phyloP scores from a whole-genome alignment of 805 yeast genomes.

The Teunomyces pallodes region DNA sequence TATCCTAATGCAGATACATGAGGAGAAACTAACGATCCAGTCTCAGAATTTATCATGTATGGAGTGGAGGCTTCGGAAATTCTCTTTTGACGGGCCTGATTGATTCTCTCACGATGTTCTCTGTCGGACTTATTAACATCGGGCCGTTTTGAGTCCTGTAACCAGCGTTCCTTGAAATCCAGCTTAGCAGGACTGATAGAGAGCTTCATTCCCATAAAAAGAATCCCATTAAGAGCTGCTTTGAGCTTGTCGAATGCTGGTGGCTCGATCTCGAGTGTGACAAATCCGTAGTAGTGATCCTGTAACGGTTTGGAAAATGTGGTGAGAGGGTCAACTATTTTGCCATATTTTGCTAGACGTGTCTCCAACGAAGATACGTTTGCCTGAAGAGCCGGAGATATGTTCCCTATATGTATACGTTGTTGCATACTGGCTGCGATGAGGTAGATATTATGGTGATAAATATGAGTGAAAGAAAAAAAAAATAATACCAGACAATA shows the following conservation, averaged over 20 bases:
- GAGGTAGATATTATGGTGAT: background rate
- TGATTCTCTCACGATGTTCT: slow-evolving; percentile 29
- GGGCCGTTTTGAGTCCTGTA: slow-evolving; percentile 42
- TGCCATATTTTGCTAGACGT: slow-evolving; percentile 66
- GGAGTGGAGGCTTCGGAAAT: slow-evolving; percentile 41
- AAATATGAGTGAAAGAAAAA: background rate
- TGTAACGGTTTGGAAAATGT: slow-evolving; percentile 53
- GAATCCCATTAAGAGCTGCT: slow-evolving; percentile 63
- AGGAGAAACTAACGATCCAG: slow-evolving; percentile 13
- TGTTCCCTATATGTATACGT: slow-evolving; percentile 63
- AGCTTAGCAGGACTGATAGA: slow-evolving; percentile 63
- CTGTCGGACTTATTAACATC: slow-evolving; percentile 28
- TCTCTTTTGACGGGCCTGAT: slow-evolving; percentile 33
- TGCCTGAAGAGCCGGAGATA: slow-evolving; percentile 52
- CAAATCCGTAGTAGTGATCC: slow-evolving; percentile 62
- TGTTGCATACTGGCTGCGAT: slow-evolving; percentile 5
- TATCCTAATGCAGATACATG: slow-evolving; percentile 24
- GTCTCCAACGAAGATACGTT: slow-evolving; percentile 44
- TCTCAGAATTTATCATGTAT: slow-evolving; percentile 20
- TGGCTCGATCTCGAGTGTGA: slow-evolving; percentile 54
- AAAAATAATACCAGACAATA: background rate
- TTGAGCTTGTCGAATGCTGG: slow-evolving; percentile 49
- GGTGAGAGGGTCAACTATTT: slow-evolving; percentile 44
- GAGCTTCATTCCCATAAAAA: slow-evolving; percentile 71
- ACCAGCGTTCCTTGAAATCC: slow-evolving; percentile 47